Evolutionary conservation across 2,329 filamentous ascomycete genomes (phyloP), one percentile per base, ranked within the genome.

Genomic region (Emergomyces pasteurianus): DNA sequence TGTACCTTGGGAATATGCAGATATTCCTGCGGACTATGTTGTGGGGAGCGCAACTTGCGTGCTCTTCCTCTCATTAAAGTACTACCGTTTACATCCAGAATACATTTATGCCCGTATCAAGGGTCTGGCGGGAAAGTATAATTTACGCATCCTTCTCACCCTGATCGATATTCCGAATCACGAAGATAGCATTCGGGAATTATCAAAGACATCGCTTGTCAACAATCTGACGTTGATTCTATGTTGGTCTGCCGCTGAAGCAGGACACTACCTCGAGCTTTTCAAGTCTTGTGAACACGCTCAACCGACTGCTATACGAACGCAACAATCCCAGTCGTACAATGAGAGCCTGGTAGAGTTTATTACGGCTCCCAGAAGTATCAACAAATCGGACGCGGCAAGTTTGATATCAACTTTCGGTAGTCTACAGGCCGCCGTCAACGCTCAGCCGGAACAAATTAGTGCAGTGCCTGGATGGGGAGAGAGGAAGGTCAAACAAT

Each of bases 111-210:
- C 88, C 28, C 88, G 94, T 61, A 95, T 99, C 67, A 87, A 88
- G 58, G 85, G 86, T 56, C 79, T 99, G 4, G 89, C 89, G 58
- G 89, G 89, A 58, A 90, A 89, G 75, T 97, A 95, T 77, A 87
- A 86, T 66, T 81, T 99, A 23, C 89, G 94, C 55, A 81, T 99
- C 58, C 77, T 99, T 34, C 81, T 99, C 56, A 86, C 87, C 23
- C 91, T 97, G 84, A 92, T 97, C 31, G 94, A 99, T 73, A 96
- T 99, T 58, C 85, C 87, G 28, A 96, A 95, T 70, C 94, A 97
- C 69, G 90, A 97, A 74, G 91, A 96, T 61, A 83, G 86, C 3
- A 76, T 99, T 58, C 90, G 89, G 66, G 94, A 97, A 71, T 81
- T 99, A 10, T 90, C 90, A 63, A 97, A 97, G 74, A 95, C 92